A percentile compares a stretch with the other conserved stretches of the same genome.
These are phyloP conservation scores for Senna siamea DNA, from an alignment of 306 rosid species.

Conservation along the genomic window DNA sequence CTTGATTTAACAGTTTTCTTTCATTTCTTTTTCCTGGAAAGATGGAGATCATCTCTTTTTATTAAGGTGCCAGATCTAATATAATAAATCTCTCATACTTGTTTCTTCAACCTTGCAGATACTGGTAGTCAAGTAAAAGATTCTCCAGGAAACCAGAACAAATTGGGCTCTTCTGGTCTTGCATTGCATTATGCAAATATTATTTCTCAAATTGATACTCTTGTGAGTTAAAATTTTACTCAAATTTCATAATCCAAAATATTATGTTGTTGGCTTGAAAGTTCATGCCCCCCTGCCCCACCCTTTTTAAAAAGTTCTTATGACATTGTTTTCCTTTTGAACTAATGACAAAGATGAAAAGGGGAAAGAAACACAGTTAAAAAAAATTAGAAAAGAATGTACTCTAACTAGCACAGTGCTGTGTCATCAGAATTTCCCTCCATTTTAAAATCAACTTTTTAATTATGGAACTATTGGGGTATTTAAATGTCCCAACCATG, in stretches of 20 bases:
- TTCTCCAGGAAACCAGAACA: constrained; percentile 62
- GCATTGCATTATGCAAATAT: constrained; percentile 96
- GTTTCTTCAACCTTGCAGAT: constrained; percentile 58
- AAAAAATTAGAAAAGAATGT: constrained; percentile 8
- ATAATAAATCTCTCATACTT: constrained; percentile 10
- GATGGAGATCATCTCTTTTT: constrained; percentile 15
- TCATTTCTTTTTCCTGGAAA: constrained; percentile 25
- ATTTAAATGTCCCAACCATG: not conserved
- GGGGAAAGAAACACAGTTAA: constrained; percentile 16
- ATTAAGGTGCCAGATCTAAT: constrained; percentile 12
- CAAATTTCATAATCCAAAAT: constrained; percentile 22
- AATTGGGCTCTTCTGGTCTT: constrained; percentile 94
- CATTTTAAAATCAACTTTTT: constrained; percentile 5
- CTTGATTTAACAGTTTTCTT: not conserved
- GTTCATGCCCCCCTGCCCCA: constrained; percentile 8
- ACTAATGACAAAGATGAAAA: not conserved
- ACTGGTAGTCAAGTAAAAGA: constrained; percentile 58
- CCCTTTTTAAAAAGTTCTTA: not conserved
- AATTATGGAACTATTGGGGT: not conserved
- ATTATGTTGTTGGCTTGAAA: constrained; percentile 26
- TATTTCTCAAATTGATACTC: constrained; percentile 87
- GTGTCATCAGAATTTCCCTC: not conserved
- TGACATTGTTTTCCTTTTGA: not conserved
- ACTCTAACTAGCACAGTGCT: not conserved
- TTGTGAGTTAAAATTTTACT: constrained; percentile 64